Evolutionary conservation across 1,139 yeast genomes (phyloP).

Genomic region (Suhomyces taliae): DNA sequence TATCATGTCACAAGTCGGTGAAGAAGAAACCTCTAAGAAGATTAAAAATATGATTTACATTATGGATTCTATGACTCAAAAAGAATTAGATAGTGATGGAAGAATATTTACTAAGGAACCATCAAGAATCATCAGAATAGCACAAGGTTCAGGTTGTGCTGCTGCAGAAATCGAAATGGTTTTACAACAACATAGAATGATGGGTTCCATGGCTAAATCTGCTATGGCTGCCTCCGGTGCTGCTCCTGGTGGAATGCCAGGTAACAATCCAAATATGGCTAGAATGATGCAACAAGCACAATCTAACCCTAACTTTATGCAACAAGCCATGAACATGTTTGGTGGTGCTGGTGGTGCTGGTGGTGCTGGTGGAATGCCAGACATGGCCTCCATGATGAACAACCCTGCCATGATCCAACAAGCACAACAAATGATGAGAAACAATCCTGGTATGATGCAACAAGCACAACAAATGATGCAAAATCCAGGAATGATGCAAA

Average conservation of each 20-base stretch:
- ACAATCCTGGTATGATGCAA: conserved; percentile 72
- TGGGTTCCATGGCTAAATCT: conserved; percentile 89
- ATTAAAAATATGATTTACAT: conserved; percentile 88
- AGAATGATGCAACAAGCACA: conserved; percentile 44
- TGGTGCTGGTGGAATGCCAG: conserved; percentile 43
- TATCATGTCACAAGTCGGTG: conserved; percentile 84
- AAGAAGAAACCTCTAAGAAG: conserved; percentile 81
- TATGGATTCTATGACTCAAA: conserved; percentile 94
- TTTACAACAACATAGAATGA: conserved; percentile 86
- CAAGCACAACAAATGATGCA: conserved; percentile 56
- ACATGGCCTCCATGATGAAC: conserved; percentile 34
- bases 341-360: conserved; percentile 40
- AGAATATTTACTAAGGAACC: conserved; percentile 78
- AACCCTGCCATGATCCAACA: conserved; percentile 41
- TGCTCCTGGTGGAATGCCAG: conserved; percentile 25
- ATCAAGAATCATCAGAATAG: conserved; percentile 82
- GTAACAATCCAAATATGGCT: conserved; percentile 19
- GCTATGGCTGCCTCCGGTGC: conserved; percentile 53
- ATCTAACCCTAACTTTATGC: conserved; percentile 54
- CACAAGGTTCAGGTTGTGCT: conserved; percentile 94
- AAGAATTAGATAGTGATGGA: conserved; percentile 92
- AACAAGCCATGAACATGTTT: conserved; percentile 41
- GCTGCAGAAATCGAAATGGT: conserved; percentile 94
- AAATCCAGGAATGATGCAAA: conserved; percentile 64
- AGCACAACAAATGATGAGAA: conserved; percentile 61